Percentiles rank a stretch among this genome's conserved stretches.
Evolutionary conservation across 108 stramenopile species (phyloP).

Genomic region (Skeletonema menzelii): DNA sequence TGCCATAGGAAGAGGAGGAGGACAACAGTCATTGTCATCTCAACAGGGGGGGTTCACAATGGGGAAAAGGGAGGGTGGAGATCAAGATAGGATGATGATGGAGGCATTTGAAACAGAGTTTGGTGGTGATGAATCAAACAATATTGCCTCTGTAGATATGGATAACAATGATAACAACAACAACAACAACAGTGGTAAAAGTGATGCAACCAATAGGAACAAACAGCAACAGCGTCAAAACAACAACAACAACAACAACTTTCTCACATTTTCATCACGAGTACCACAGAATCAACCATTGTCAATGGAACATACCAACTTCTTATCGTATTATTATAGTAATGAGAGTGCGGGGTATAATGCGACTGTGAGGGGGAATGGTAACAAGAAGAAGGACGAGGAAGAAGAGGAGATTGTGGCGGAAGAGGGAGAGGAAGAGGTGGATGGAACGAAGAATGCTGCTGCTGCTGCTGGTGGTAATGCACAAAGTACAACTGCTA

Average conservation of each 20-base stretch:
- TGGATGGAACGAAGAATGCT: not conserved
- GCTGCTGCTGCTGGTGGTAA: not conserved
- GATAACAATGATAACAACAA: not conserved
- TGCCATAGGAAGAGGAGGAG: not conserved
- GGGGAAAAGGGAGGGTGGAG: not conserved
- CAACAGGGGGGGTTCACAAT: too few relatives aligned
- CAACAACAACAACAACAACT: not conserved
- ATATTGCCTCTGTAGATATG: too few relatives aligned
- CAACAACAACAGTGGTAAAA: not conserved
- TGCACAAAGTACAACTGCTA: not conserved
- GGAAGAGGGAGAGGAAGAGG: not conserved
- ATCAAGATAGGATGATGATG: not conserved
- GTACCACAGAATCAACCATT: not conserved
- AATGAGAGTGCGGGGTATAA: constrained; percentile 7
- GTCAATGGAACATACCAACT: constrained; percentile 13
- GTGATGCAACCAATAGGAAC: not conserved
- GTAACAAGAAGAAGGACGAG: not conserved
- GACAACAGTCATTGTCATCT: not conserved
- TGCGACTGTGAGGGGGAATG: not conserved
- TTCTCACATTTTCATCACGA: not conserved
- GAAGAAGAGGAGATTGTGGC: not conserved
- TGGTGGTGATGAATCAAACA: not conserved
- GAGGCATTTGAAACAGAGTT: not conserved
- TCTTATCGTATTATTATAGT: constrained; percentile 23
- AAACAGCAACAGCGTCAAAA: not conserved